These are phyloP conservation scores for Cladosporium colombiae DNA, from an alignment of 2,329 filamentous ascomycete species.

Conservation along the genomic window DNA sequence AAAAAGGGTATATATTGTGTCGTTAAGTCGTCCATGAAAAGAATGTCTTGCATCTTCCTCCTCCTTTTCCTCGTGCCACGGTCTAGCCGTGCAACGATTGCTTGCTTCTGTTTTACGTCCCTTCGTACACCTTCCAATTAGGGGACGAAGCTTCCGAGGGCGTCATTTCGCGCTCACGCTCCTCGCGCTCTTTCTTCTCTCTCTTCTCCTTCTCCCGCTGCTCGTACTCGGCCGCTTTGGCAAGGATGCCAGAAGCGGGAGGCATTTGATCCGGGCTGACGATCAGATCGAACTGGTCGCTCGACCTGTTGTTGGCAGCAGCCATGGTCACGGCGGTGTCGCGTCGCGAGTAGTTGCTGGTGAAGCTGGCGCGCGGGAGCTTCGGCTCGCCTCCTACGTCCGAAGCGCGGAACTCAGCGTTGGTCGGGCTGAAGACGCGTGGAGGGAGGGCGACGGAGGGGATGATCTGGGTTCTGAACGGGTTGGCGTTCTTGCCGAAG, in stretches of 20 bases:
- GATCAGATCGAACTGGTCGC: constrained; percentile 19
- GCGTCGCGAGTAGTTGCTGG: constrained; percentile 8
- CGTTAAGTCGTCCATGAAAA: constrained; percentile 15
- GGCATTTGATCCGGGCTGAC: constrained; percentile 18
- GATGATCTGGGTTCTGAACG: constrained; percentile 14
- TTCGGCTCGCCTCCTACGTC: neutral
- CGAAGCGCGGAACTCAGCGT: neutral
- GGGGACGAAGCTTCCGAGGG: constrained; percentile 7
- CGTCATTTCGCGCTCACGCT: constrained; percentile 9
- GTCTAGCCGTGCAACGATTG: constrained; percentile 5
- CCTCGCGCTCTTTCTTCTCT: neutral
- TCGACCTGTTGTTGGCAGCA: neutral
- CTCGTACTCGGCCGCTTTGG: constrained; percentile 16
- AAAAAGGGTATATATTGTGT: constrained; percentile 13
- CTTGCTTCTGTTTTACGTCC: neutral
- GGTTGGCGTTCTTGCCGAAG: constrained; percentile 20
- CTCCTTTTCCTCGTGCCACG: constrained; percentile 1
- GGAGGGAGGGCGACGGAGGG: constrained; percentile 12
- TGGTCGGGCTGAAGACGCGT: constrained; percentile 12
- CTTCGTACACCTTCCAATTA: constrained; percentile 21
- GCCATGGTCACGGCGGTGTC: neutral
- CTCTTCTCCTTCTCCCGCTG: constrained; percentile 7
- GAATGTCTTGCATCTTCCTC: neutral
- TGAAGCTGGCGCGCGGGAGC: neutral
- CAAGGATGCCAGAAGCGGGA: constrained; percentile 12